Conservation (phyloP, 192 early-diverging fungal genomes). For the Chytriomyces hyalinus region DNA sequence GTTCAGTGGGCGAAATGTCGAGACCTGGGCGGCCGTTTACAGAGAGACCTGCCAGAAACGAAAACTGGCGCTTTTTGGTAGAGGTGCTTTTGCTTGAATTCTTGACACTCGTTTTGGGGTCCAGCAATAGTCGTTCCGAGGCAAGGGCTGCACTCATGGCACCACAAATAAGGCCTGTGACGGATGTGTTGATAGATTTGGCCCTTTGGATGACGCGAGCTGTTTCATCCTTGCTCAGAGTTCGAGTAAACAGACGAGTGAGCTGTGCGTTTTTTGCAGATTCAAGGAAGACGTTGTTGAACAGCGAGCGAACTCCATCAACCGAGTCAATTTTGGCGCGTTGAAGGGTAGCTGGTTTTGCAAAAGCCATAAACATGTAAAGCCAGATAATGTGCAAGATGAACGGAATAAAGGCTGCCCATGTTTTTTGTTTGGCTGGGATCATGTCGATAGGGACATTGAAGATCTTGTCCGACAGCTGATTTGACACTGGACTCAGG, state of each 20-base stretch:
- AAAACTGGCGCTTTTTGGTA: neutral
- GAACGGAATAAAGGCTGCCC: conserved; percentile 4
- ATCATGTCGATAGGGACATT: conserved; percentile 7
- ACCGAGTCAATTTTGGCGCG: neutral
- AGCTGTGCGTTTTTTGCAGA: neutral
- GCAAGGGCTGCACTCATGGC: conserved; percentile 21
- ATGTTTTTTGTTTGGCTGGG: conserved; percentile 11
- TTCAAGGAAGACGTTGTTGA: neutral
- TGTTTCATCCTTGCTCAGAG: neutral
- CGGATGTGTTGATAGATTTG: conserved; percentile 1
- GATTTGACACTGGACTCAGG: neutral
- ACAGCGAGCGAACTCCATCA: neutral
- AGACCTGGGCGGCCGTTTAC: conserved; percentile 18
- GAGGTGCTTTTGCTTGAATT: neutral
- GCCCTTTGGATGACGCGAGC: conserved; percentile 5
- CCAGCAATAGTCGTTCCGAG: neutral
- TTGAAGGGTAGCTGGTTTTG: neutral
- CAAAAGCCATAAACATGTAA: neutral
- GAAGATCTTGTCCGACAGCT: neutral
- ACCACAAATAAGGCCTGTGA: conserved; percentile 19
- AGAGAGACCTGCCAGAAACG: conserved; percentile 16
- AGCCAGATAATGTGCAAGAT: neutral
- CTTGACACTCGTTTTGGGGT: neutral
- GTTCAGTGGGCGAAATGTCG: neutral
- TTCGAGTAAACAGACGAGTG: neutral